Evolutionary conservation across 257 asterid genomes (phyloP).

Genomic region (Solanum appendiculatum): DNA sequence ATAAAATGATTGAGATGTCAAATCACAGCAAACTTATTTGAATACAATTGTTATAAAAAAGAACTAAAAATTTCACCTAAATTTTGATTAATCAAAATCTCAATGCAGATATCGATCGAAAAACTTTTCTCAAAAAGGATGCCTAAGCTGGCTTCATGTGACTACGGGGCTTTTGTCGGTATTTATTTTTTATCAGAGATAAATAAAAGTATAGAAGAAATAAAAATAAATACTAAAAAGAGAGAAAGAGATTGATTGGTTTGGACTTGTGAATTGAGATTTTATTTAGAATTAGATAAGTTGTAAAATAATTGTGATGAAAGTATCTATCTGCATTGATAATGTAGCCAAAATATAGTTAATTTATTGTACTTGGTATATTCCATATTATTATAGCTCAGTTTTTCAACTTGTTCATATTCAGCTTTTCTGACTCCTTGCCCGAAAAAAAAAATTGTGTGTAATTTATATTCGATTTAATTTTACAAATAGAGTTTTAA

Average conservation of each 20-base stretch:
- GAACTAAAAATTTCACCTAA: too few species aligned
- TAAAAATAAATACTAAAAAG: not conserved
- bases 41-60: too few species aligned
- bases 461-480: too few species aligned
- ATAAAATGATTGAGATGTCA: too few species aligned
- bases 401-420: not conserved
- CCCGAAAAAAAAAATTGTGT: too few species aligned
- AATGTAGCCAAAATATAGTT: not conserved
- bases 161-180: not conserved
- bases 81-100: rapidly evolving
- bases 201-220: not conserved
- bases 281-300: not conserved
- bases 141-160: not conserved
- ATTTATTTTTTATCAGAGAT: not conserved
- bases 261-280: not conserved
- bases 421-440: not conserved
- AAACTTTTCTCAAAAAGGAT: not conserved
- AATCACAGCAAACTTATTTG: rapidly evolving
- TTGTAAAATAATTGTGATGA: not conserved
- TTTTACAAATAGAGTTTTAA: too few species aligned
- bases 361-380: not conserved
- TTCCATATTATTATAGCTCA: not conserved
- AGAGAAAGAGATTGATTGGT: not conserved
- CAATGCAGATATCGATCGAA: too few species aligned
- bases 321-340: not conserved